These are phyloP conservation scores for Blastobotrys americana DNA, from an alignment of 805 yeast species.

Conservation along the genomic window DNA sequence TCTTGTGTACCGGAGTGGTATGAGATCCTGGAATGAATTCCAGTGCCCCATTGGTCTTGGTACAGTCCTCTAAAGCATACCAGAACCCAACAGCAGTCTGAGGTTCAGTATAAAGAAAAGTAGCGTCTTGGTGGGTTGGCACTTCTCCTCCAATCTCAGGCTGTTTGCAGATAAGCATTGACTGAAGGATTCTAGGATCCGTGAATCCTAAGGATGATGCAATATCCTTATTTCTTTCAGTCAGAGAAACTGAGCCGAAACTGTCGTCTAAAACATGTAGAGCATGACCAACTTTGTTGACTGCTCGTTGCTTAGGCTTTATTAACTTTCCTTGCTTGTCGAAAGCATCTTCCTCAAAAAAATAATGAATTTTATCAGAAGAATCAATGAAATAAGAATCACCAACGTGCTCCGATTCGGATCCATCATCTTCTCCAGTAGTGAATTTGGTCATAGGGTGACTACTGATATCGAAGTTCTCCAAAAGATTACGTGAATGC, in stretches of 20 bases:
- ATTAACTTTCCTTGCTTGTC: conserved; percentile 44
- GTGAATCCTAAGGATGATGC: conserved; percentile 45
- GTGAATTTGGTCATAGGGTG: conserved; percentile 70
- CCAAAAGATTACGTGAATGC: conserved; percentile 41
- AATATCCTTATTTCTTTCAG: conserved; percentile 42
- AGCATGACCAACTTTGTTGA: conserved; percentile 78
- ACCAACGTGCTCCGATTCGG: conserved; percentile 54
- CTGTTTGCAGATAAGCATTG: conserved; percentile 75
- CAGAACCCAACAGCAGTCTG: conserved; percentile 70
- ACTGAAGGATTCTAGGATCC: conserved; percentile 68
- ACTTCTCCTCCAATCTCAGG: conserved; percentile 68
- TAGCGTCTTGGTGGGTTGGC: conserved; percentile 72
- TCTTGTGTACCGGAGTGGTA: conserved; percentile 44
- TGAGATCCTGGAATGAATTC: conserved; percentile 68
- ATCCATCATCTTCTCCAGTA: conserved; percentile 39
- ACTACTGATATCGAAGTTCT: conserved; percentile 41
- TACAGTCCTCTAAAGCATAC: conserved; percentile 75
- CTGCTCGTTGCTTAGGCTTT: conserved; percentile 47
- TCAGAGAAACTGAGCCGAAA: conserved; percentile 48
- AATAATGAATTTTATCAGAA: conserved; percentile 59
- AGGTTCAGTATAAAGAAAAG: conserved; percentile 65
- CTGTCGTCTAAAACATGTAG: conserved; percentile 49
- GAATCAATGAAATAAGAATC: conserved; percentile 65
- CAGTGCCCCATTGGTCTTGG: conserved; percentile 58
- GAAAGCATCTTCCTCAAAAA: conserved; percentile 67